Evolutionary conservation across 148 eudicot genomes (phyloP).

Genomic region (Vaccinium darrowii): DNA sequence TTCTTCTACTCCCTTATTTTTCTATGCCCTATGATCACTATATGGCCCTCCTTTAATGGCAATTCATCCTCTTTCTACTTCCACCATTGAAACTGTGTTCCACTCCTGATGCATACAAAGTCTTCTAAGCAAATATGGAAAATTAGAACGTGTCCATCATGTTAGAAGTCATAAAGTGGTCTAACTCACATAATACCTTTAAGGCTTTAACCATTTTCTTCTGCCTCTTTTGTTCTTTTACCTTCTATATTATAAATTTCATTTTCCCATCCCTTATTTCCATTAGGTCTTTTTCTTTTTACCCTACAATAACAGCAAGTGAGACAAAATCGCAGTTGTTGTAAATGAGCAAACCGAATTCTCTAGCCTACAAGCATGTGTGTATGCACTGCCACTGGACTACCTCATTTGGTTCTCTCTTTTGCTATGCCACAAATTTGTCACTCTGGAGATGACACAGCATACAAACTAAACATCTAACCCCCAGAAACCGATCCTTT

Average conservation of each 20-base stretch:
- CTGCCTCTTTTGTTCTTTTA: background rate
- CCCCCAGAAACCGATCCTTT: background rate
- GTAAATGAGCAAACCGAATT: background rate
- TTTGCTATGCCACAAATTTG: background rate
- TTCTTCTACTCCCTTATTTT: background rate
- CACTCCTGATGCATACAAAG: background rate
- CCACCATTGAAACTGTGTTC: background rate
- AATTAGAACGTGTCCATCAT: background rate
- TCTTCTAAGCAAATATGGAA: background rate
- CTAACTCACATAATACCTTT: background rate
- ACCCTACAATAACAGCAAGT: background rate
- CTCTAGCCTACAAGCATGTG: background rate
- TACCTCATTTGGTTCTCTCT: background rate
- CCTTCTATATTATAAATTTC: background rate
- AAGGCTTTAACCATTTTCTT: background rate
- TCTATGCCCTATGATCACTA: background rate
- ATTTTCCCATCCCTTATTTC: background rate
- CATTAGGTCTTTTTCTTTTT: background rate
- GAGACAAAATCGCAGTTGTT: background rate
- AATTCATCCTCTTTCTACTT: background rate
- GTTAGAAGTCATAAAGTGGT: background rate
- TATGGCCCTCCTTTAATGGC: background rate
- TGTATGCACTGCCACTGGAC: background rate
- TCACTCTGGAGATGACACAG: background rate
- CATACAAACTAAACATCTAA: background rate